A percentile compares a stretch with the other conserved stretches of the same genome.
Conservation (phyloP, 1,139 yeast species). For the Citeromyces siamensis region DNA sequence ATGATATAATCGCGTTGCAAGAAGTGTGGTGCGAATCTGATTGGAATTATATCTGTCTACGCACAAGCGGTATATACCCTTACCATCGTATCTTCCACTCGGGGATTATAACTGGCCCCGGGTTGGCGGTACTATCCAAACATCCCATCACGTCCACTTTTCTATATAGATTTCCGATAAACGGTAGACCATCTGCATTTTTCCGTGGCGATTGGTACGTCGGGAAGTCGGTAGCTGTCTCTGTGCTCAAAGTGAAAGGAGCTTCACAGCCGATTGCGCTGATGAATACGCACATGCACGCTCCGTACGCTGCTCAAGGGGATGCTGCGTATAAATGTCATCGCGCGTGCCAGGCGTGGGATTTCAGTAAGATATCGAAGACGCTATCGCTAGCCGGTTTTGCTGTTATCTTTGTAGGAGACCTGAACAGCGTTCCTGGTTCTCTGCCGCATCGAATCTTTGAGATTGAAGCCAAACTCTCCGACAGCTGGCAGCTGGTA, state of each 20-base stretch:
- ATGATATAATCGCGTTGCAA: conserved; percentile 82
- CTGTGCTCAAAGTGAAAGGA: conserved; percentile 36
- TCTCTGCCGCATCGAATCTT: conserved; percentile 71
- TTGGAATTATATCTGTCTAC: conserved; percentile 48
- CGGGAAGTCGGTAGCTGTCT: conserved; percentile 77
- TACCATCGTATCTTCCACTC: conserved; percentile 60
- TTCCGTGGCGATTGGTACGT: conserved; percentile 97
- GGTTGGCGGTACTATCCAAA: conserved; percentile 73
- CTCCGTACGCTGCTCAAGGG: conserved; percentile 77
- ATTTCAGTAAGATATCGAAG: conserved; percentile 56
- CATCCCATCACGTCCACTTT: conserved; percentile 74
- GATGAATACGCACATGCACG: conserved; percentile 92
- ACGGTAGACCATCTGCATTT: conserved; percentile 91
- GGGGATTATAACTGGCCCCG: conserved; percentile 91
- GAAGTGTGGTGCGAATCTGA: conserved; percentile 89
- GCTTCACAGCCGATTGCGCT: conserved; percentile 55
- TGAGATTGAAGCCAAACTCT: conserved; percentile 54
- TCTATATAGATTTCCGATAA: conserved; percentile 75
- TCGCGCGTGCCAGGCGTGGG: conserved; percentile 96
- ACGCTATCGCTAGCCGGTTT: conserved; percentile 63
- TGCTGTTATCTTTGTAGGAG: conserved; percentile 85
- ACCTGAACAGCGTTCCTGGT: conserved; percentile 80
- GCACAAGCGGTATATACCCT: conserved; percentile 40
- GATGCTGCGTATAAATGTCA: conserved; percentile 89
- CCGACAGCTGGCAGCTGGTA: conserved; percentile 75